Conservation (phyloP, 345 rosid species). For the Eucalyptus viminalis region DNA sequence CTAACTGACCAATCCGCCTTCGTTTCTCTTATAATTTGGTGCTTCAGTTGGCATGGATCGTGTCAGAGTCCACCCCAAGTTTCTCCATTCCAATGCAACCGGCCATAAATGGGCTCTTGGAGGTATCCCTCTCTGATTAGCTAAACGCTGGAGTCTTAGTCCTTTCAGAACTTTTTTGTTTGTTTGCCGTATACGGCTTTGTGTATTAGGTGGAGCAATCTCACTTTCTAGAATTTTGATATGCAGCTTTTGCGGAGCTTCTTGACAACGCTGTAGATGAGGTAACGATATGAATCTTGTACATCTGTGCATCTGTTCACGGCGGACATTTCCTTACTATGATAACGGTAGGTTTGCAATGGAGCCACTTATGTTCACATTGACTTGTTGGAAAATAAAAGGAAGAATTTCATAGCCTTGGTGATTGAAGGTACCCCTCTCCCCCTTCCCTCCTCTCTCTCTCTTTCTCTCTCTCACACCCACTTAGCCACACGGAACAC, state of each 20-base stretch:
- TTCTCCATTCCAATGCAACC: conserved; percentile 93
- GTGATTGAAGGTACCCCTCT: conserved; percentile 30
- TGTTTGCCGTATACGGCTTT: neutral
- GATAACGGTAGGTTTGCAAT: conserved; percentile 38
- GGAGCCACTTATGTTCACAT: conserved; percentile 74
- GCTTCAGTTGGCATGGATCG: conserved; percentile 64
- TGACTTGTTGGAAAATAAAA: conserved; percentile 13
- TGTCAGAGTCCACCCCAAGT: conserved; percentile 91
- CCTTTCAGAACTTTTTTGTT: neutral
- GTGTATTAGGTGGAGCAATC: neutral
- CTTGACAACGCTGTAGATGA: conserved; percentile 87
- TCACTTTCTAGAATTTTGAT: neutral
- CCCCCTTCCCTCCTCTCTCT: neutral
- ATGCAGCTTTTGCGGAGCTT: conserved; percentile 90
- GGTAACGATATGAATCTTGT: conserved; percentile 15
- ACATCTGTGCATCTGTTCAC: neutral
- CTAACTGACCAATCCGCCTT: neutral
- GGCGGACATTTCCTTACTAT: neutral
- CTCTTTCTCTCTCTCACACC: neutral
- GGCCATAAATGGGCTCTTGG: conserved; percentile 99
- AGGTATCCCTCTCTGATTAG: conserved; percentile 26
- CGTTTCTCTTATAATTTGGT: neutral
- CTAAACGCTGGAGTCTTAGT: neutral
- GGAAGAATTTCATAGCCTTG: conserved; percentile 22
- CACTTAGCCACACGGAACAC: neutral